Conservation (phyloP, 2,329 filamentous ascomycete species). For the Rutstroemia sp. region DNA sequence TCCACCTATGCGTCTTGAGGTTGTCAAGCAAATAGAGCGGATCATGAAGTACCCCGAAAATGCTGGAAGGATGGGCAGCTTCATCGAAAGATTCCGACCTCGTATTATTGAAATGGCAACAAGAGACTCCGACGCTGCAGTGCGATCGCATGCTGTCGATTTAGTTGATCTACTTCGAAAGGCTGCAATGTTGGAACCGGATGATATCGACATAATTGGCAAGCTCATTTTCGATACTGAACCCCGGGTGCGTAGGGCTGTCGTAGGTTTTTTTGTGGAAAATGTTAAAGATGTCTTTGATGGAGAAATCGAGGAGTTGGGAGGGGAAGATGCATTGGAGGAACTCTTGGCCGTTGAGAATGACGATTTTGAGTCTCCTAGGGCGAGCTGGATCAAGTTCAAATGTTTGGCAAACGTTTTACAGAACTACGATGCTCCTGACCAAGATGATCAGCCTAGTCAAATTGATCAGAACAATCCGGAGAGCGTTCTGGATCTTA, state of each 20-base stretch:
- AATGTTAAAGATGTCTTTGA: constrained; percentile 79
- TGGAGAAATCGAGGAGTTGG: constrained; percentile 73
- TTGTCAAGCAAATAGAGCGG: constrained; percentile 71
- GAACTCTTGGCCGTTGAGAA: constrained; percentile 65
- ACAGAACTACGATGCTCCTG: constrained; percentile 68
- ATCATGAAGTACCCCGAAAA: constrained; percentile 77
- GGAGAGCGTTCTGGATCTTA: constrained; percentile 46
- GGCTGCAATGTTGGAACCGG: constrained; percentile 79
- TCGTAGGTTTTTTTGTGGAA: constrained; percentile 83
- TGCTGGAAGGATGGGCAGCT: constrained; percentile 70
- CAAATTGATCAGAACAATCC: constrained; percentile 35
- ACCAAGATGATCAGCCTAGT: constrained; percentile 48
- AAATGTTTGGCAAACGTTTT: constrained; percentile 86
- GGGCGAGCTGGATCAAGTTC: constrained; percentile 80
- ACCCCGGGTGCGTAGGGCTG: constrained; percentile 74
- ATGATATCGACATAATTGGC: constrained; percentile 83
- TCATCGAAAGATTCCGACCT: constrained; percentile 84
- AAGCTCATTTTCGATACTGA: constrained; percentile 87
- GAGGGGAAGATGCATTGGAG: constrained; percentile 67
- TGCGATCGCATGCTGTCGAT: constrained; percentile 73
- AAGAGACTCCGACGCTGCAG: constrained; percentile 70
- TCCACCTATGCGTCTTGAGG: constrained; percentile 70
- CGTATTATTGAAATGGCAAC: constrained; percentile 90
- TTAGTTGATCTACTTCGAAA: constrained; percentile 77
- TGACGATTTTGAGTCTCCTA: constrained; percentile 69